Evolutionary conservation across 805 yeast species (phyloP), one percentile per base, ranked within the genome.

Genomic region (Cyberlindnera mrakii): DNA sequence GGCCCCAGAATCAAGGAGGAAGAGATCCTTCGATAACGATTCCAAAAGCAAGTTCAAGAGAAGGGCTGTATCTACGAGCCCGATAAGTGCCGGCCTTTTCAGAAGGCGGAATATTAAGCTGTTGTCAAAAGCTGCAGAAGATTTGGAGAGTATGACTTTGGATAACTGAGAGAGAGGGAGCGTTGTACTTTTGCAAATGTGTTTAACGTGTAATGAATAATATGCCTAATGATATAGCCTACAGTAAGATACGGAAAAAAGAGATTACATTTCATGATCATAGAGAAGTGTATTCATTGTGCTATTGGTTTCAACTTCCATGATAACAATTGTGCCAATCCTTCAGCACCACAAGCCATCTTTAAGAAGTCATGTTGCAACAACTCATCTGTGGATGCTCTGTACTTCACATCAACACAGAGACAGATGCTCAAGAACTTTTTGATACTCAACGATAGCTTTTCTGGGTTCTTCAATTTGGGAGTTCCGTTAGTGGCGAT

Each of bases 401-500:
- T 77, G 58, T 83, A 84, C 55, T 85, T 77, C 35, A 89, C 96
- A 62, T 95, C 98, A 31, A 91, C 98, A 65, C 96, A 88, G 20
- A 93, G 71, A 67, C 98, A 89, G 48, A 89, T 87, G 40, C 90
- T 80, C 61, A 93, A 72, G 60, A 93, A 93, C 59, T 85, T 80
- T 69, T 86, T 88, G 46, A 95, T 83, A 30, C 82, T 79, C 45
- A 80, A 72, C 9, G 91, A 80, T 47, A 93, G 68, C 32, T 70
- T 91, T 49, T 86, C 96, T 5, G 96, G 95, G 58, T 86, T 82
- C 62, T 90, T 90, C 62, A 93, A 70, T 57, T 85, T 86, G 27
- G 99, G 99, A 0, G 99, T 93, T 43, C 99, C 99, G 57, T 89
- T 91, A 0, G 97, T 88, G 3, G 96, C 96, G 70, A 93, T 93